Base-by-base conservation (phyloP, 2,329 filamentous ascomycete genomes). In the Scleromitrula shiraiana region DNA sequence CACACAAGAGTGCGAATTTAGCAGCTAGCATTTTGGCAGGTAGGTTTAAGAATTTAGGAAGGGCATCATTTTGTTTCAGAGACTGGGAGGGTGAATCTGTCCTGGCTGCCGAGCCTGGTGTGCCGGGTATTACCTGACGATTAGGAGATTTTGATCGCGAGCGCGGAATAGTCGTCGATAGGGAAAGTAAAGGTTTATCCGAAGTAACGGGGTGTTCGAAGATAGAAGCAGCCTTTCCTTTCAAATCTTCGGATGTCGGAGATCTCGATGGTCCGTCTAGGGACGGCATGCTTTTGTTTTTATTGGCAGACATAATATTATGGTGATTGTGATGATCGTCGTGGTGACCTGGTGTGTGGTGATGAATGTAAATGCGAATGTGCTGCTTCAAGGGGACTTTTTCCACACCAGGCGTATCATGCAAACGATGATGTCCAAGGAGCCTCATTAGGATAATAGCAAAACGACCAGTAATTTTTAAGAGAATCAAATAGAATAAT, bases 1-100 rank as follows among this genome's bases (percentile, higher is more conserved):
- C 44, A 32, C 27, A 37, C 2, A 54, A 23, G 19, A 37, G 27
- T 8, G 32, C 20, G n/a, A 54, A 54, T 46, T 52, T 54, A 12
- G 20, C 10, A 24, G n/a, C 23, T 19, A 48, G 22, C 3, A 17
- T 24, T 12, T 14, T 35, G 2, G 23, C 10, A 1, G 45, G 41
- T 7, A 29, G 19, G 29, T 20, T 42, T 14, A 48, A 24, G 6
- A 42, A 48, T 15, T 36, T 38, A 2, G 45, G 45, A 17, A 42
- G 20, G 1, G 8, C 9, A 27, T 15, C 4, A 12, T 42, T 42
- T 9, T 29, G 22, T 22, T 48, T 48, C 17, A 23, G 35, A 5
- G 35, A 38, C 7, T 38, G 29, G 17, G 29, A 42, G 22, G 30
- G 4, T 1, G 36, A 42, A 36, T 48, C 45, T 14, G 29, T 42